Base-by-base conservation (phyloP, 208 protist species). In the Tetramitus jugosus region DNA sequence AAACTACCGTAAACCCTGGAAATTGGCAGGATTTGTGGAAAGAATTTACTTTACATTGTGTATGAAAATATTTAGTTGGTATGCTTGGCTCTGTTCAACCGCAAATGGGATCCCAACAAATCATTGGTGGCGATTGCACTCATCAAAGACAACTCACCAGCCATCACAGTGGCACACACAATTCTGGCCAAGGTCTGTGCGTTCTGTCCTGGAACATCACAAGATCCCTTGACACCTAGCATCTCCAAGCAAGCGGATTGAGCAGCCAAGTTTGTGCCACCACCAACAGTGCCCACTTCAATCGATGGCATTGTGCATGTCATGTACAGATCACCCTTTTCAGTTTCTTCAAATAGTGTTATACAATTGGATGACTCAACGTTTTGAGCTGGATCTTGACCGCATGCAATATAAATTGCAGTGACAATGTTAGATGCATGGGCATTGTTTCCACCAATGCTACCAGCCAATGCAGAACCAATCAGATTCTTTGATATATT, bases 371-470 rank as follows among this genome's bases (percentile, higher is more conserved):
- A 86, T 0, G 90, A 95, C 81, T 98, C 96, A 42, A 99, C 96
- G 60, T 97, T 94, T 84, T 99, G 97, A 26, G 97, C 97, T 7
- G 93, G 91, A 79, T 99, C 97, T 79, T 99, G 96, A n/a, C 97
- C 97, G 13, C 89, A 94, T 4, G 97, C 96, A 49, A 98, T 85
- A 86, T 94, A 99, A 56, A 98, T 79, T 2, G 96, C 96, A 3
- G 96, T 93, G 1, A 99, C 96, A 7, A 98, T 92, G 83, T 99
- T 98, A 69, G 96, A 89, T 2, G 96, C 96, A 83, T 98, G 96
- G 0, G 96, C 96, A 79, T 98, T 99, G 82, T 93, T 97, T 49
- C 97, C 96, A 76, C 96, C 97, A 43, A 98, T 76, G 60, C 94
- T 93, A 42, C 95, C 96, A n/a, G 96, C 95, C 81, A 99, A 87